Conservation (phyloP, 495 filamentous ascomycete species). For the Lineolata rhizophorae region DNA sequence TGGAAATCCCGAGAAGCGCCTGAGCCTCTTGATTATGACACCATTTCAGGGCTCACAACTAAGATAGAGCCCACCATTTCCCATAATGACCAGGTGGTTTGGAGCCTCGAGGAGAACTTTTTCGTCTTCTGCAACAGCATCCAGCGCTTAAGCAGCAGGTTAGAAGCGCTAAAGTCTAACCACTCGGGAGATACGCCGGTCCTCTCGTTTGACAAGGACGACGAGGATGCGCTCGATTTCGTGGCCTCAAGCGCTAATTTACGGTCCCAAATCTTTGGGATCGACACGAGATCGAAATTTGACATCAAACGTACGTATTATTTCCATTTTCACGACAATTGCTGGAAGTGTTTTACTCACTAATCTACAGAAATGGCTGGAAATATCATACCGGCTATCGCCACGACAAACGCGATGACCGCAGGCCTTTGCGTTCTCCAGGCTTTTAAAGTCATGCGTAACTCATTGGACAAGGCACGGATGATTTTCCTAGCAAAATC, state of each 20-base stretch:
- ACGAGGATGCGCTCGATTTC: constrained; percentile 87
- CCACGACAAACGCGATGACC: constrained; percentile 93
- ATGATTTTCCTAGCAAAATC: constrained; percentile 59
- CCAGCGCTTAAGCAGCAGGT: constrained; percentile 47
- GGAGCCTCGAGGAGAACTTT: constrained; percentile 64
- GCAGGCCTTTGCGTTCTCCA: constrained; percentile 85
- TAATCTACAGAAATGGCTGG: constrained; percentile 63
- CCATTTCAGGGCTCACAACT: too few relatives aligned
- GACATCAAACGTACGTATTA: constrained; percentile 58
- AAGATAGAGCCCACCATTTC: too few relatives aligned
- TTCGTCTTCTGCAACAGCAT: constrained; percentile 71
- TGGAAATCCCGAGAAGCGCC: constrained; percentile 73
- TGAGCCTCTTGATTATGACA: constrained; percentile 44
- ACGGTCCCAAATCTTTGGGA: constrained; percentile 63
- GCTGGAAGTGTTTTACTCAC: constrained; percentile 1
- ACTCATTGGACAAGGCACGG: constrained; percentile 34
- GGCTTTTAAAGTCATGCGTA: constrained; percentile 71
- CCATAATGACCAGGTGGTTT: constrained; percentile 49
- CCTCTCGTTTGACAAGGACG: constrained; percentile 89
- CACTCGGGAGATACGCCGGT: constrained; percentile 27
- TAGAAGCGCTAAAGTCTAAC: constrained; percentile 34
- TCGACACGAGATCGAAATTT: constrained; percentile 75
- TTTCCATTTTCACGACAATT: not conserved
- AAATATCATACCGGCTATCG: constrained; percentile 97
- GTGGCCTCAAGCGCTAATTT: constrained; percentile 80